Evolutionary conservation across 345 rosid genomes (phyloP).

Genomic region (Lepidium africanum): DNA sequence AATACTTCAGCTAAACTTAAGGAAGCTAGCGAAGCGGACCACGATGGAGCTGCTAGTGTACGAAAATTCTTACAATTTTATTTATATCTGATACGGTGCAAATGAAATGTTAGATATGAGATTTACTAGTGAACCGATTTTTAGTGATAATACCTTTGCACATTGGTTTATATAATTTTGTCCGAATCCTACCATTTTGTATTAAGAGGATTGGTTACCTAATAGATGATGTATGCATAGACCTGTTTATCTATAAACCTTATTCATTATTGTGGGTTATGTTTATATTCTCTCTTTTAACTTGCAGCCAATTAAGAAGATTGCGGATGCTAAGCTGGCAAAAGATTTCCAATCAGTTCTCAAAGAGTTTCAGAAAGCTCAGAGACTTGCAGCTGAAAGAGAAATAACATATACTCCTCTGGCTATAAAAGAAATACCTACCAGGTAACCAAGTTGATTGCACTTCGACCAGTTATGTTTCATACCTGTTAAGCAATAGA

Average conservation of each 20-base stretch:
- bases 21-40: conserved; percentile 65
- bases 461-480: not conserved
- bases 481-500: not conserved
- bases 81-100: not conserved
- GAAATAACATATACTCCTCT: conserved; percentile 49
- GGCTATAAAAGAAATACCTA: conserved; percentile 39
- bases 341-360: conserved; percentile 60
- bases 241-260: not conserved
- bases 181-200: not conserved
- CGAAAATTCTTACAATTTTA: conserved; percentile 19
- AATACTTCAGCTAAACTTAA: conserved; percentile 61
- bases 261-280: not conserved
- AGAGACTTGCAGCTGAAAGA: conserved; percentile 72
- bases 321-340: conserved; percentile 71
- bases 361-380: conserved; percentile 66
- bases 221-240: not conserved
- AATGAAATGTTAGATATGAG: not conserved
- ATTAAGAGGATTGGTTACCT: not conserved
- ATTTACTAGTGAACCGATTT: not conserved
- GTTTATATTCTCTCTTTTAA: not conserved
- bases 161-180: not conserved
- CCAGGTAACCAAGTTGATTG: conserved; percentile 32
- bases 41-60: conserved; percentile 40
- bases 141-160: not conserved
- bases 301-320: conserved; percentile 58